Evolutionary conservation across 177 flowering plant species (phyloP).

Genomic region (Tripterygium wilfordii): DNA sequence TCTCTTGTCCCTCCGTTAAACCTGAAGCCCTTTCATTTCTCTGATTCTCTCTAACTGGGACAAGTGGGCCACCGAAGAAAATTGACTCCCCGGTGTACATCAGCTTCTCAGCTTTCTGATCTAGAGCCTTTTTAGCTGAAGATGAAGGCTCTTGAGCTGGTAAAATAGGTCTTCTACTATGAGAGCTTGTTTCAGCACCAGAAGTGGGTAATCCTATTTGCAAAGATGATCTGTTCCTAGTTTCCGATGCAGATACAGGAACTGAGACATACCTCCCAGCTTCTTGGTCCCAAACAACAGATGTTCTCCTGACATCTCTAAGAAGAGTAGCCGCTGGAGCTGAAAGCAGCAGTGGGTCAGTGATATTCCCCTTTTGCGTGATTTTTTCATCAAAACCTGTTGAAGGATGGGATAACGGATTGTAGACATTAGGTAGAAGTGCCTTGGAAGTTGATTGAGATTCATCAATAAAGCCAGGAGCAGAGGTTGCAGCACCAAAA

Average conservation of each 20-base stretch:
- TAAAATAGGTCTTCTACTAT: slow-evolving; percentile 25
- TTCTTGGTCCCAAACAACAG: slow-evolving; percentile 98
- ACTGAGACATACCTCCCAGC: slow-evolving; percentile 88
- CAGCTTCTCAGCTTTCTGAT: slow-evolving; percentile 54
- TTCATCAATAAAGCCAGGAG: slow-evolving; percentile 25
- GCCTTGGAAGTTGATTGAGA: slow-evolving; percentile 32
- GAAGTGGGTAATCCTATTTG: slow-evolving; percentile 28
- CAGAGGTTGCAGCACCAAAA: slow-evolving; percentile 22
- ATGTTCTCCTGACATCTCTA: slow-evolving; percentile 72
- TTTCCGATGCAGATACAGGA: slow-evolving; percentile 54
- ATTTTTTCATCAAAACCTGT: slow-evolving; percentile 53
- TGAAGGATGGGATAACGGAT: slow-evolving; percentile 24
- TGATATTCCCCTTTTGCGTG: slow-evolving; percentile 31
- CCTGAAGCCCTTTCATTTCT: slow-evolving; percentile 35
- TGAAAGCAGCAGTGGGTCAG: slow-evolving; percentile 45
- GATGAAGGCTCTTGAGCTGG: slow-evolving; percentile 35
- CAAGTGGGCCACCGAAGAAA: slow-evolving; percentile 90
- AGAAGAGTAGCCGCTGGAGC: slow-evolving; percentile 52
- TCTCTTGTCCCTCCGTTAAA: slow-evolving; percentile 43
- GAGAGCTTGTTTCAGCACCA: slow-evolving; percentile 24
- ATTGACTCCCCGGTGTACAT: slow-evolving; percentile 77
- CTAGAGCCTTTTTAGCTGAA: slow-evolving; percentile 26
- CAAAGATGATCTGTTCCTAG: slow-evolving; percentile 29
- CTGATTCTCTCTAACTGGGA: slow-evolving; percentile 31
- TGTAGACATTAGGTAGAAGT: slow-evolving; percentile 18